Conservation (phyloP, 371 early-diverging fungal genomes). For the Gilbertella persicaria region DNA sequence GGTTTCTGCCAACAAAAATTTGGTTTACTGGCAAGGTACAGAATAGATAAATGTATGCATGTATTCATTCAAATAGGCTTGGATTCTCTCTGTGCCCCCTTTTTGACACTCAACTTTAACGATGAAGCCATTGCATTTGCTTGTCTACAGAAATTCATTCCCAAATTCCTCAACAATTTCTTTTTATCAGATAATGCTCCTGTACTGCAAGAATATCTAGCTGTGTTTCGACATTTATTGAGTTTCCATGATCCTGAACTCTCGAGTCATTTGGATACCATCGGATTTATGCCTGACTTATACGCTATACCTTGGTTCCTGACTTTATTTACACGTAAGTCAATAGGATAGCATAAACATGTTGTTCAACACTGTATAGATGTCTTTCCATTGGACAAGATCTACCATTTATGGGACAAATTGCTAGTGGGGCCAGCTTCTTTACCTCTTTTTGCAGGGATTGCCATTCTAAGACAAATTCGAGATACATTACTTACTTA, state of each 20-base stretch:
- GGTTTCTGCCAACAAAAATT: constrained; percentile 59
- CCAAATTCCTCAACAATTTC: constrained; percentile 66
- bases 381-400: constrained; percentile 77
- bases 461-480: constrained; percentile 71
- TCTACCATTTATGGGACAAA: constrained; percentile 81
- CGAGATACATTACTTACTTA: constrained; percentile 55
- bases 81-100: constrained; percentile 81
- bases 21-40: constrained; percentile 89
- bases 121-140: constrained; percentile 75
- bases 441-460: constrained; percentile 69
- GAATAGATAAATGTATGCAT: background rate
- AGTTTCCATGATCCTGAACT: constrained; percentile 78
- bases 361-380: constrained; percentile 54
- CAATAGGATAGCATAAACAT: no score
- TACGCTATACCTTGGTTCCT: constrained; percentile 87
- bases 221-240: constrained; percentile 64
- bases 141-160: constrained; percentile 67
- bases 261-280: constrained; percentile 61
- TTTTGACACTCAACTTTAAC: constrained; percentile 72
- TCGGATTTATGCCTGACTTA: constrained; percentile 72
- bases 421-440: constrained; percentile 66
- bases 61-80: constrained; percentile 47
- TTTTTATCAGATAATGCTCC: constrained; percentile 72
- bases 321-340: constrained; percentile 80
- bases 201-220: constrained; percentile 67